Percentiles rank a stretch among this genome's conserved stretches.
These are phyloP conservation scores for Clarireedia homoeocarpa DNA, from an alignment of 2,329 filamentous ascomycete species.

Conservation along the genomic window DNA sequence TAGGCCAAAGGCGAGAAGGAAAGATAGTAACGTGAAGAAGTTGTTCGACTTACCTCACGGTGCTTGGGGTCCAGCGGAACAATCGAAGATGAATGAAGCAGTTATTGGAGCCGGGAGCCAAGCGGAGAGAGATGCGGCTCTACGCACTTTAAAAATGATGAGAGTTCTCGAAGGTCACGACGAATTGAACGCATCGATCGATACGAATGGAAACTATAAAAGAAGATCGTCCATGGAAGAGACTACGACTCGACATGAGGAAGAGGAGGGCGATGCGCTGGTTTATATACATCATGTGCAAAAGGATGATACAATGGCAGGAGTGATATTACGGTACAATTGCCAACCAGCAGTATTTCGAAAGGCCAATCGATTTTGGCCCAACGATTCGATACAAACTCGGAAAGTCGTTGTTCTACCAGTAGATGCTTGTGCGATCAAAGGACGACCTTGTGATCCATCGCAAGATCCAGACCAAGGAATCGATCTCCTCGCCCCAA, in stretches of 20 bases:
- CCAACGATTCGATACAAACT: constrained; percentile 81
- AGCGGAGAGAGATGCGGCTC: constrained; percentile 44
- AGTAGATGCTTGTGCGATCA: constrained; percentile 80
- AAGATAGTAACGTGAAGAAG: constrained; percentile 11
- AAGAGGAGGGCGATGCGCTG: constrained; percentile 65
- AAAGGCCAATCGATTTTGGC: constrained; percentile 90
- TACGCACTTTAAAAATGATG: constrained; percentile 49
- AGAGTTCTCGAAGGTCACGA: constrained; percentile 55
- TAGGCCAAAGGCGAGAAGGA: constrained; percentile 9
- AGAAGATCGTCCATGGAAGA: constrained; percentile 26
- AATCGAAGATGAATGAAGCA: constrained; percentile 18
- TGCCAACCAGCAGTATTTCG: constrained; percentile 77
- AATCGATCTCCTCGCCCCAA: constrained; percentile 45
- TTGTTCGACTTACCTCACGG: constrained; percentile 15
- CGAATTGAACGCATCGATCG: constrained; percentile 49
- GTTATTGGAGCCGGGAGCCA: constrained; percentile 46
- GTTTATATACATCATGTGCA: constrained; percentile 87
- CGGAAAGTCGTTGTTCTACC: constrained; percentile 76
- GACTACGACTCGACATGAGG: constrained; percentile 28
- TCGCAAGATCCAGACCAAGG: constrained; percentile 31
- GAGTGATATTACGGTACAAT: constrained; percentile 82
- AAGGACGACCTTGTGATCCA: constrained; percentile 61
- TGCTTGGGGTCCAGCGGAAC: constrained; percentile 24
- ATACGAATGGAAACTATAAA: constrained; percentile 31
- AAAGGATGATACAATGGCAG: constrained; percentile 78